Evolutionary conservation across 2,329 filamentous ascomycete genomes (phyloP), one percentile per base, ranked within the genome.

Genomic region (Hymenoscyphus fructigenus): DNA sequence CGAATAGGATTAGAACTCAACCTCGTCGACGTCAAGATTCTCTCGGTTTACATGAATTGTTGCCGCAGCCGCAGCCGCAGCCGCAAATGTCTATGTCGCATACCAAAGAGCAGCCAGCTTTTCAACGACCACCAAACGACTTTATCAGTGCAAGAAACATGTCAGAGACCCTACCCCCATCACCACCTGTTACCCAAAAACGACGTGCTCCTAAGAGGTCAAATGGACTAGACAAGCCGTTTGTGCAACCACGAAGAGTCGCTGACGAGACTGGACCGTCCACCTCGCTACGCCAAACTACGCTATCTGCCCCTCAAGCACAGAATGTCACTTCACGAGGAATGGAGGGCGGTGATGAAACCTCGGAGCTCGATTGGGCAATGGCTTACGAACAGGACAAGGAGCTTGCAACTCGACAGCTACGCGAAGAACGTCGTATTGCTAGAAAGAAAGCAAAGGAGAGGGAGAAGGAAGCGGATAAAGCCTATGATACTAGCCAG

Each of bases 301-400:
- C 41, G 14, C 57, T 72, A 17, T 28, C 29, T 5, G 50, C 7
- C 44, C 20, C 12, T 29, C 20, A 12, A 60, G 61, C 26, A 29
- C 56, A 65, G n/a, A 56, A 41, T 63, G 23, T n/a, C 28, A 34
- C 32, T 20, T 14, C 38, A 32, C 17, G 38, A 38, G 32, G 34
- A 34, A 12, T 1, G 4, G 47, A 34, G 28, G 57, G 59, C n/a
- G 57, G 55, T 47, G 62, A 64, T 20, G 4, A 59, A 7, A 66
- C 70, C 38, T 20, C 61, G 10, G 71, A 75, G 50, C 66, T 76
- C 55, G 66, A 67, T n/a, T 74, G 70, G 71, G 69, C 74, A 57
- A 73, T 76, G 70, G 72, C 75, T 23, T 76, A 71, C 57, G 75
- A 76, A 55, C 62, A 70, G 23, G 69, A 74, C 23, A 76, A 76